A percentile compares a stretch with the other conserved stretches of the same genome.
Evolutionary conservation across 2,329 filamentous ascomycete genomes (phyloP).

Genomic region (Ustulina deusta): DNA sequence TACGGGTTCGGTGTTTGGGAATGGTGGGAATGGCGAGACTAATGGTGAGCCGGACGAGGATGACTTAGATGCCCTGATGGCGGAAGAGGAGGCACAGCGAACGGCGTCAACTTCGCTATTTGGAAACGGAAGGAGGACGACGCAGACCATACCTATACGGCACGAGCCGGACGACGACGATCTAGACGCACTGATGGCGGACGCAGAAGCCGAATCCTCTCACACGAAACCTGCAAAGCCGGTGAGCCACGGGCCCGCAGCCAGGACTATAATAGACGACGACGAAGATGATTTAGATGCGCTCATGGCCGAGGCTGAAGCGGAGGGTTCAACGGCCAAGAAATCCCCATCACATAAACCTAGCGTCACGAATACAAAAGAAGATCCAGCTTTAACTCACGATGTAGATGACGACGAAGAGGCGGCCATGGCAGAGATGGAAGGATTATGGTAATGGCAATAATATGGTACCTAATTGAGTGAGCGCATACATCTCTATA

Average conservation of each 20-base stretch:
- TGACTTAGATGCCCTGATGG: slow-evolving; percentile 65
- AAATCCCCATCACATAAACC: slow-evolving; percentile 3
- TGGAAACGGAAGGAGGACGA: slow-evolving; percentile 38
- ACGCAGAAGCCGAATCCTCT: slow-evolving; percentile 41
- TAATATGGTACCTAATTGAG: not conserved
- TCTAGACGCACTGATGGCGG: slow-evolving; percentile 59
- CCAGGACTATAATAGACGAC: slow-evolving; percentile 16
- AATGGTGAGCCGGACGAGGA: slow-evolving; percentile 53
- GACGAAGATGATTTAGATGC: slow-evolving; percentile 40
- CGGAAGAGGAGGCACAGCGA: slow-evolving; percentile 58
- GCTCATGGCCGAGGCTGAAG: slow-evolving; percentile 41
- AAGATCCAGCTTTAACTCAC: not conserved
- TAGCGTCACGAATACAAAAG: not conserved
- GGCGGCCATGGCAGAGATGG: slow-evolving; percentile 56
- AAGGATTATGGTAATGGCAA: slow-evolving; percentile 61
- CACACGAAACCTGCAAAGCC: slow-evolving; percentile 6
- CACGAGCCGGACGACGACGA: slow-evolving; percentile 43
- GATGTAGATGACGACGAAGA: slow-evolving; percentile 38
- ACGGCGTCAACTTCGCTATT: slow-evolving; percentile 39
- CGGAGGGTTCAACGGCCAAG: slow-evolving; percentile 1
- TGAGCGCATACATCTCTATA: not conserved
- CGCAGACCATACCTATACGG: slow-evolving; percentile 13
- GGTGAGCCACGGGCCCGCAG: not conserved
- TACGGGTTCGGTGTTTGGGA: slow-evolving; percentile 43
- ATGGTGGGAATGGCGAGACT: slow-evolving; percentile 35